Evolutionary conservation across 805 yeast species (phyloP).

Genomic region (Candida verbasci): DNA sequence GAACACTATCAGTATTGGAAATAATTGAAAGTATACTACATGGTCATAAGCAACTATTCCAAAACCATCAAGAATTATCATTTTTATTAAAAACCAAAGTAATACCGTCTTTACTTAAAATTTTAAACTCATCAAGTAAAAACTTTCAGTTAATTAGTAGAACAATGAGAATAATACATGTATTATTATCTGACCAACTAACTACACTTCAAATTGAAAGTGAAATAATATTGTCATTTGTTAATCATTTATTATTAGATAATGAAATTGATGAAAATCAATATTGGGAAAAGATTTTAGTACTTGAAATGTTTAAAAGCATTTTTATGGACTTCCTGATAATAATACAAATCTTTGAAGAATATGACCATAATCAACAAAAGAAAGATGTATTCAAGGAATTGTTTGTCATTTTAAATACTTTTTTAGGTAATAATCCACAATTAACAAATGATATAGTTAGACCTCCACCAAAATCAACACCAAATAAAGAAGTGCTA

Average conservation of each 20-base stretch:
- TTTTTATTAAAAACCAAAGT: slow-evolving; percentile 61
- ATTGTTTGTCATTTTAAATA: slow-evolving; percentile 34
- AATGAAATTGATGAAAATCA: slow-evolving; percentile 35
- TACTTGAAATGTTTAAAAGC: slow-evolving; percentile 67
- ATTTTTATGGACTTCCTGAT: slow-evolving; percentile 54
- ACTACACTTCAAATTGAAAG: slow-evolving; percentile 65
- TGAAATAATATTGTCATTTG: slow-evolving; percentile 71
- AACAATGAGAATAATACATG: slow-evolving; percentile 64
- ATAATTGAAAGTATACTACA: slow-evolving; percentile 73
- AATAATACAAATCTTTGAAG: slow-evolving; percentile 49
- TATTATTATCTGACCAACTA: slow-evolving; percentile 57
- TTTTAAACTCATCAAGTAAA: slow-evolving; percentile 47
- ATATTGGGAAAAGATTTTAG: slow-evolving; percentile 68
- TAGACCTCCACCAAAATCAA: slow-evolving; percentile 7
- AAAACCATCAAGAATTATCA: slow-evolving; percentile 58
- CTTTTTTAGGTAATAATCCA: slow-evolving; percentile 19
- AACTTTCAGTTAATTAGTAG: slow-evolving; percentile 72
- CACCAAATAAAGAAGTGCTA: neutral
- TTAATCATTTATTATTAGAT: slow-evolving; percentile 66
- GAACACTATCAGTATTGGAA: slow-evolving; percentile 67
- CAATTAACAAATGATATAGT: slow-evolving; percentile 16
- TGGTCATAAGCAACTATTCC: slow-evolving; percentile 56
- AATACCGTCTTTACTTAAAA: slow-evolving; percentile 71
- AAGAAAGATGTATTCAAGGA: slow-evolving; percentile 60
- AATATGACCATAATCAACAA: slow-evolving; percentile 54